Evolutionary conservation across 148 eudicot species (phyloP), one percentile per base, ranked within the genome.

Genomic region (Salicornia ramosissima): DNA sequence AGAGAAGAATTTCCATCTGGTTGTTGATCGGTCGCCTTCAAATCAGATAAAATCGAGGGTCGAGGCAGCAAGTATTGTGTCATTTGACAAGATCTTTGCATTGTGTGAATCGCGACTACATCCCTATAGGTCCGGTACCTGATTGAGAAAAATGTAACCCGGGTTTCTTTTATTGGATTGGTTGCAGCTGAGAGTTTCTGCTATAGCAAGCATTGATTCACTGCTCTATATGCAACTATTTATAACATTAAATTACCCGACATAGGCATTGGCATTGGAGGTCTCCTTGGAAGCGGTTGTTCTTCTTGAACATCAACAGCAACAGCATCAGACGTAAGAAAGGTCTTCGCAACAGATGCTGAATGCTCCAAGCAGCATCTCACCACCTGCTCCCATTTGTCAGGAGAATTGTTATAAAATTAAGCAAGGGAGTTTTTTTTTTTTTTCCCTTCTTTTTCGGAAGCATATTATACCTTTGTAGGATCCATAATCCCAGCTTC

Each of bases 281-380:
- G 57, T 59, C 81, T 87, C 69, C 75, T 81, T 18, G 65, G 82
- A 46, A 72, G 39, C 16, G 85, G 70, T 10, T 26, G 43, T 59
- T 76, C 67, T 68, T 85, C 90, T 51, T 74, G 68, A 53, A 90
- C 81, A 69, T 92, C 84, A 56, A 90, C 81, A 28, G 86, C 94
- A 72, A 92, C 91, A 11, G 90, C 90, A 83, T 90, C 93, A 11
- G 91, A 84, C 25, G 86, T 88, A 64, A 90, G 79, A 76, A 92
- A 90, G 13, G 83, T 80, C 78, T 83, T 88, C 50, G 96, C 96
- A 40, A 92, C 98, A 7, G 98, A 86, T 63, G 98, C 80, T 42
- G 96, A 88, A 77, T 92, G 81, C 83, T 92, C 94, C 80, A 92
- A 75, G 63, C 96, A 92, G 69, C 97, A 92, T 74, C 97, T 86